Conservation (phyloP, 2,329 filamentous ascomycete genomes). For the Exophiala spinifera region DNA sequence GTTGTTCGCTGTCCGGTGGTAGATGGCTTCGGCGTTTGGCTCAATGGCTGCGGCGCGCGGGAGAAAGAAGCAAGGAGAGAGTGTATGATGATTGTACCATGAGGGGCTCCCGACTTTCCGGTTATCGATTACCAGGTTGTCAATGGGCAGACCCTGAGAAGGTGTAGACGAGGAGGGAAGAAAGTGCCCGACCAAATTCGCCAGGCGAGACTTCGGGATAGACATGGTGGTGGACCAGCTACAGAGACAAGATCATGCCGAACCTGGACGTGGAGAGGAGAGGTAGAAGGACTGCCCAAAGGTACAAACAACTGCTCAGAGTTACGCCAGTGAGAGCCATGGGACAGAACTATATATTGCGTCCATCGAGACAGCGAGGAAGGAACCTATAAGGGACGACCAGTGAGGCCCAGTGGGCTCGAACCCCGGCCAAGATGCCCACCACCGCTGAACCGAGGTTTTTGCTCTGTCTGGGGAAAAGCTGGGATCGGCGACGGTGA, state of each 20-base stretch:
- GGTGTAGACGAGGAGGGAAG: slow-evolving; percentile 32
- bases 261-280: not conserved
- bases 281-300: not conserved
- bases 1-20: slow-evolving; percentile 78
- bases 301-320: not conserved
- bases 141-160: slow-evolving; percentile 26
- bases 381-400: too few species aligned
- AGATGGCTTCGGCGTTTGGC: slow-evolving; percentile 77
- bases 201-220: slow-evolving; percentile 59
- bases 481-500: not conserved
- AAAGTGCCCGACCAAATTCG: slow-evolving; percentile 50
- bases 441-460: not conserved
- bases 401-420: too few species aligned
- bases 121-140: slow-evolving; percentile 39
- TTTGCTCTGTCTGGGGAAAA: not conserved
- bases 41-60: slow-evolving; percentile 84
- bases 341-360: not conserved
- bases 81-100: slow-evolving; percentile 63
- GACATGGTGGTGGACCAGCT: slow-evolving; percentile 52
- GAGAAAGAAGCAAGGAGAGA: slow-evolving; percentile 84
- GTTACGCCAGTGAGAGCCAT: not conserved
- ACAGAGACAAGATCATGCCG: not conserved
- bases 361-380: too few species aligned
- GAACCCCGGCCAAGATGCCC: too few species aligned
- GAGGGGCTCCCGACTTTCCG: slow-evolving; percentile 46